phyloP scores from a whole-genome alignment of 768 basidiomycete species.

The Boletus pseudopeckii region DNA sequence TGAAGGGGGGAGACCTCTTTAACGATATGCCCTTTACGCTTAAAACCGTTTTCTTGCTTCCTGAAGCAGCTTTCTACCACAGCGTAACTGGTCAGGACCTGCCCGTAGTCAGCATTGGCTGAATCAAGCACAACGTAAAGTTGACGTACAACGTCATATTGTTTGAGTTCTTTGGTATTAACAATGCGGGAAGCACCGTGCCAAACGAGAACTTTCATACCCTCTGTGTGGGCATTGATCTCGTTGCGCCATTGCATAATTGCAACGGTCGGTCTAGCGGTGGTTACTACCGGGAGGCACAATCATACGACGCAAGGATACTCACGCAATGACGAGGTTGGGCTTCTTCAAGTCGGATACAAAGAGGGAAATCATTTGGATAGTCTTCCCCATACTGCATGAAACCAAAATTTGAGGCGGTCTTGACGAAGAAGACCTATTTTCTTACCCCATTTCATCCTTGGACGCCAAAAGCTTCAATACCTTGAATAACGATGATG shows the following conservation, averaged over 20 bases:
- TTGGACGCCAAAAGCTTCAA: conserved; percentile 27
- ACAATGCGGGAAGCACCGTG: conserved; percentile 77
- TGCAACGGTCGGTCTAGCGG: conserved; percentile 45
- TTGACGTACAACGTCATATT: conserved; percentile 77
- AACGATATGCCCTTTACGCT: conserved; percentile 75
- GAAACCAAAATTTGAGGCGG: conserved; percentile 11
- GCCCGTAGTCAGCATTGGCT: conserved; percentile 5
- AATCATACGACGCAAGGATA: conserved; percentile 6
- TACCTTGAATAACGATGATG: background rate
- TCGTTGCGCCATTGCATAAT: conserved; percentile 91
- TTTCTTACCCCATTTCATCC: conserved; percentile 87
- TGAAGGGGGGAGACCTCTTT: conserved; percentile 90
- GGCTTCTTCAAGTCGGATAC: conserved; percentile 75
- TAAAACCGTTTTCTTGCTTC: conserved; percentile 90
- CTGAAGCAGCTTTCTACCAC: conserved; percentile 90
- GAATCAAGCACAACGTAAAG: background rate
- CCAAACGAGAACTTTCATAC: conserved; percentile 87
- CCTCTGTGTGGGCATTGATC: conserved; percentile 79
- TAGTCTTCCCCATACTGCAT: conserved; percentile 87
- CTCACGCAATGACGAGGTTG: conserved; percentile 89
- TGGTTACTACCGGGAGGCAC: background rate
- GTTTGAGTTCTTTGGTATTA: conserved; percentile 63
- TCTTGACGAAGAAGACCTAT: background rate
- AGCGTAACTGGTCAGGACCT: conserved; percentile 85
- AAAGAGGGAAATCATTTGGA: conserved; percentile 91